Base-by-base conservation (phyloP, 768 basidiomycete genomes). In the Termitomyces sp. region DNA sequence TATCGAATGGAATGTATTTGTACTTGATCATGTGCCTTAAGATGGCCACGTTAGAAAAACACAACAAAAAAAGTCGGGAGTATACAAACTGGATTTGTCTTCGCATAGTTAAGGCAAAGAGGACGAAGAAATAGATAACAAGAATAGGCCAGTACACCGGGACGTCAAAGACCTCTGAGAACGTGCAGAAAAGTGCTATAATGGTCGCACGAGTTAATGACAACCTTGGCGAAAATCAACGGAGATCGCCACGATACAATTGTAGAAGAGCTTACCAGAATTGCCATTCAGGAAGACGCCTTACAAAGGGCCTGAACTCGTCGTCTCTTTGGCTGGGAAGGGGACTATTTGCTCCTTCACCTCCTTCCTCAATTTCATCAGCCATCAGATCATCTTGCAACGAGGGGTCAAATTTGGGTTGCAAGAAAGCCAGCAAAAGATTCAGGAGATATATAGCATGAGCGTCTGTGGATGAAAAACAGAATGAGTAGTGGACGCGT, bases 71-170 rank as follows among this genome's bases (percentile, higher is more conserved):
- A 16, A 31, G 43, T 31, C 18, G 50, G 3, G 10, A 22, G 4
- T 52, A 18, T 29, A 81, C 94, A 66, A 70, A 96, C 94, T 93
- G 92, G 63, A 98, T 94, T 73, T 98, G 94, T 60, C 94, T 78
- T 61, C 94, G 83, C 93, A 99, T 96, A 4, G 96, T 98, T 64
- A 98, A 77, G 22, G 91, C 83, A 68, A 98, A 98, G 55, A 98
- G 81, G 43, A 94, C 88, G 72, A 90, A 90, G 80, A 98, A 99
- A 77, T 99, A 99, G 57, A 98, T 78, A 64, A 98, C 86, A 55
- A 99, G 84, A 72, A 99, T 98, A 8, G 97, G 97, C 95, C 97
- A 98, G 76, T 97, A 98, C 24, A 98, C 97, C 7, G 97, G 96
- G 22, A 99, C 90, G 69, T 98, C 95, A 64, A 97, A 96, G 36